Evolutionary conservation across 2,329 filamentous ascomycete genomes (phyloP).

Genomic region (Onygenales sp.): DNA sequence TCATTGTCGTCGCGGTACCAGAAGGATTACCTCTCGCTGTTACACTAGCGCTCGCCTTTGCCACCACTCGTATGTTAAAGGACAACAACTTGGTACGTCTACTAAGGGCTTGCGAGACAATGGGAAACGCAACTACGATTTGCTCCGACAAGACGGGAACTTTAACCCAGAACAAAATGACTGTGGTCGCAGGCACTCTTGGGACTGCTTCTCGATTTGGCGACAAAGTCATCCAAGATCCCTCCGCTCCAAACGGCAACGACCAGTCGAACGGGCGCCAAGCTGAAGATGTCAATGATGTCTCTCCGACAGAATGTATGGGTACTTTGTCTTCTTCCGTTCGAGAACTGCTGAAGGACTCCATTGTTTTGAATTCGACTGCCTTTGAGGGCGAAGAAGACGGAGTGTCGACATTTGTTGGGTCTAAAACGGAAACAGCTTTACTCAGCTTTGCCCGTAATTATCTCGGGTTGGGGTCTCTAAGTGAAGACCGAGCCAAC

Average conservation of each 20-base stretch:
- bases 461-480: conserved; percentile 54
- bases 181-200: conserved; percentile 47
- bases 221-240: conserved; percentile 21
- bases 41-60: conserved; percentile 53
- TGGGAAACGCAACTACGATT: conserved; percentile 55
- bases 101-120: conserved; percentile 52
- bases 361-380: conserved; percentile 59
- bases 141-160: conserved; percentile 61
- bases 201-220: conserved; percentile 38
- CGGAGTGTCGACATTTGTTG: conserved; percentile 53
- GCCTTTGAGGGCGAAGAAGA: conserved; percentile 58
- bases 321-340: conserved; percentile 42
- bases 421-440: conserved; percentile 70
- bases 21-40: conserved; percentile 54
- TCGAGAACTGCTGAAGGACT: conserved; percentile 51
- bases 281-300: conserved; percentile 34
- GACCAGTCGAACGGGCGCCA: conserved; percentile 15
- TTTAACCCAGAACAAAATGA: conserved; percentile 56
- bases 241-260: conserved; percentile 17
- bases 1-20: conserved; percentile 70
- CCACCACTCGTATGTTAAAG: conserved; percentile 53
- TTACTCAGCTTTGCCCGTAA: conserved; percentile 60
- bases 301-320: conserved; percentile 46
- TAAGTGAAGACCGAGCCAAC: conserved; percentile 53
- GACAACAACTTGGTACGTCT: conserved; percentile 55